These are phyloP conservation scores for Halenospora varia DNA, from an alignment of 495 filamentous ascomycete genomes.

Conservation along the genomic window DNA sequence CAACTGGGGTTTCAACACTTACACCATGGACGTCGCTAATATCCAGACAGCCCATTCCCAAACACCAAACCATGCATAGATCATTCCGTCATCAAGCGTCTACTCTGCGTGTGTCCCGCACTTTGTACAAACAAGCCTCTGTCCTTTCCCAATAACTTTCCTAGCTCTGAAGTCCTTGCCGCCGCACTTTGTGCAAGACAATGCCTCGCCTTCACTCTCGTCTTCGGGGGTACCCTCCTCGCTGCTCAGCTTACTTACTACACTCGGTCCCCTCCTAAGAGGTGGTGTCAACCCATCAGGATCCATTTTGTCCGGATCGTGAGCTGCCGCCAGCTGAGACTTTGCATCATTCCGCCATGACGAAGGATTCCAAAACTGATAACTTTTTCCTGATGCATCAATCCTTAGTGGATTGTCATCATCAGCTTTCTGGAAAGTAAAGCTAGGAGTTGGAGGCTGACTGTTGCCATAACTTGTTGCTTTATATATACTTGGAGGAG, in stretches of 20 bases:
- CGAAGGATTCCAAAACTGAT: constrained; percentile 27
- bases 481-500: constrained; percentile 17
- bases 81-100: background rate
- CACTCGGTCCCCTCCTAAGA: constrained; percentile 1
- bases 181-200: constrained; percentile 22
- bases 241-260: constrained; percentile 20
- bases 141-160: constrained; percentile 19
- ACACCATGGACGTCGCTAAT: background rate
- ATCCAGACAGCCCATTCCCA: background rate
- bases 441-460: constrained; percentile 27
- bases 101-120: constrained; percentile 18
- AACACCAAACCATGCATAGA: background rate
- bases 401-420: constrained; percentile 16
- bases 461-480: constrained; percentile 1
- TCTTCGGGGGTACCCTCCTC: constrained; percentile 17
- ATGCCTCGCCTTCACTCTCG: constrained; percentile 21
- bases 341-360: constrained; percentile 10
- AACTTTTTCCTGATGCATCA: constrained; percentile 15
- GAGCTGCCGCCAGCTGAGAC: background rate
- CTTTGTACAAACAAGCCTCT: constrained; percentile 23
- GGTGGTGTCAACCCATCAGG: constrained; percentile 4
- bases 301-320: constrained; percentile 15
- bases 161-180: constrained; percentile 25
- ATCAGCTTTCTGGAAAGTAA: constrained; percentile 14
- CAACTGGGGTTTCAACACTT: background rate